Evolutionary conservation across 78 protist species (phyloP).

Genomic region (Chrysochromulina tobinii): DNA sequence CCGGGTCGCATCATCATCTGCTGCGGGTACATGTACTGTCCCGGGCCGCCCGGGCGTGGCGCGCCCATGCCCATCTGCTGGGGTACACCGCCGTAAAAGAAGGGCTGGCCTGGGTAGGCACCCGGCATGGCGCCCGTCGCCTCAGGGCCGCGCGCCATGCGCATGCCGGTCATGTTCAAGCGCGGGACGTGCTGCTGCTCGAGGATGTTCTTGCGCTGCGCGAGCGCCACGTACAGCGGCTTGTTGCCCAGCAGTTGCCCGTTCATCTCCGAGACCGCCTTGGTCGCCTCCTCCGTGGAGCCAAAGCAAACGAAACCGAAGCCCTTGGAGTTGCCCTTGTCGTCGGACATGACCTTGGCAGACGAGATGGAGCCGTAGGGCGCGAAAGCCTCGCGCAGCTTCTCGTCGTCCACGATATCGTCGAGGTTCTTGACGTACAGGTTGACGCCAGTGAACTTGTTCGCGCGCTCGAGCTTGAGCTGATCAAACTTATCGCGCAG

Average conservation of each 20-base stretch:
- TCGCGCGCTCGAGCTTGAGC: slow-evolving; percentile 46
- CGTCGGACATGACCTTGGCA: slow-evolving; percentile 87
- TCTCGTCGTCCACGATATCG: slow-evolving; percentile 85
- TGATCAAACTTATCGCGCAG: slow-evolving; percentile 76
- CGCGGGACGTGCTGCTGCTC: slow-evolving; percentile 74
- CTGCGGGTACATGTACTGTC: slow-evolving; percentile 16
- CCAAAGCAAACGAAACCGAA: slow-evolving; percentile 97
- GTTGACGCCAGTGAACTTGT: slow-evolving; percentile 83
- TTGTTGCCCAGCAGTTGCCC: slow-evolving; percentile 82
- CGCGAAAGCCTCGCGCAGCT: slow-evolving; percentile 76
- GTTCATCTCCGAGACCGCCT: slow-evolving; percentile 93
- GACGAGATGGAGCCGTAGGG: slow-evolving; percentile 91
- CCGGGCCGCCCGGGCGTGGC: not conserved
- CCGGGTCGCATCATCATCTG: slow-evolving; percentile 1
- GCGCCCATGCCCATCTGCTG: not conserved
- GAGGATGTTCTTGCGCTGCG: slow-evolving; percentile 83
- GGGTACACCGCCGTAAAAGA: not conserved
- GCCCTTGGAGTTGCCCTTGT: slow-evolving; percentile 67
- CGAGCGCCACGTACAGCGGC: slow-evolving; percentile 95
- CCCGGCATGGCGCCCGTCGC: not conserved
- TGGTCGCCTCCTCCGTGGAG: slow-evolving; percentile 89
- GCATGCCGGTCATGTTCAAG: not conserved
- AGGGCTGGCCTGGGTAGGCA: slow-evolving; percentile 11
- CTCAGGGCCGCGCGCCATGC: not conserved
- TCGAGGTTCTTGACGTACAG: slow-evolving; percentile 96